Evolutionary conservation across 108 stramenopile genomes (phyloP), one percentile per base, ranked within the genome.

Genomic region (Nitzschia sp.): DNA sequence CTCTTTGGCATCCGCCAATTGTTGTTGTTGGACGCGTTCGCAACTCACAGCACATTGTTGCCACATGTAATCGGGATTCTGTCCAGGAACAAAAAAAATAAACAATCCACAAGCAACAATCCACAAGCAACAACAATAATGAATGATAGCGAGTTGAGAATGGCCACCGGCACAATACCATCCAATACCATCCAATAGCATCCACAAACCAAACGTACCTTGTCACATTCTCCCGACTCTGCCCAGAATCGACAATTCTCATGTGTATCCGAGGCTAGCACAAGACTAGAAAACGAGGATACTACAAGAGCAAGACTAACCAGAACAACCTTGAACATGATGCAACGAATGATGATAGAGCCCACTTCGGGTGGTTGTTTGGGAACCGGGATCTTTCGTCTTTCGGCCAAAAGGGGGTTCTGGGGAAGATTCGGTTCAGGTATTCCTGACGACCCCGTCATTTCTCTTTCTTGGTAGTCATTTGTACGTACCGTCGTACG

Each of bases 151-250:
- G n/a, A n/a, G n/a, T n/a, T n/a, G n/a, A n/a, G n/a, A n/a, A n/a
- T n/a, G n/a, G n/a, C n/a, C n/a, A n/a, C n/a, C 26, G 17, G 26
- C 64, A 43, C 43, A 43, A 43, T 43, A 43, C 10, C 43, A 10
- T 43, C 43, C 9, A n/a, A n/a, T n/a, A n/a, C n/a, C n/a, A n/a
- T n/a, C n/a, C n/a, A n/a, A n/a, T n/a, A n/a, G n/a, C n/a, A n/a
- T n/a, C n/a, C n/a, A 34, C 29, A 34, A 34, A 34, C 29, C 29
- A 34, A 34, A 34, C 69, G 15, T 62, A 71, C 57, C 51, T 26
- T 71, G 7, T 85, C 83, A 62, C 92, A 93, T 77, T 93, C 92
- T 0, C 92, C 92, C 12, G 15, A 2, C 8, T 77, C 63, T 0
- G 91, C 88, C 91, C 91, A 93, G 19, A 42, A 29, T 37, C 46